These are phyloP conservation scores for Fusarium sp. DNA, from an alignment of 2,329 filamentous ascomycete genomes.

Conservation along the genomic window DNA sequence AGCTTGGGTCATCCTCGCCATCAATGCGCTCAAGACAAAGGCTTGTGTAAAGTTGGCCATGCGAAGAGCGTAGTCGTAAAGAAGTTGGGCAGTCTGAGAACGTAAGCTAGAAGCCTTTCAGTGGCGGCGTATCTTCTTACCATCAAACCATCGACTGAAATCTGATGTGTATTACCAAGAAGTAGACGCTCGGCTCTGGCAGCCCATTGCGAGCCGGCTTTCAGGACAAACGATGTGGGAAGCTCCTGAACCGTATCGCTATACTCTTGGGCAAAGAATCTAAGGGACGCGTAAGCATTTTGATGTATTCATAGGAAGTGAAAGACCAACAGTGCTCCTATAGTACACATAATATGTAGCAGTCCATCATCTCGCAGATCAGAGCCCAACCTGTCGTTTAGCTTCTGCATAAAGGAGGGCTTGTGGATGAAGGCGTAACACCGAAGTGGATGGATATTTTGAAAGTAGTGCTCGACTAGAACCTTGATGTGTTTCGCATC, in stretches of 20 bases:
- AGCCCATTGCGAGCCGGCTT: conserved; percentile 28
- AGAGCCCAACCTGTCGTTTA: conserved; percentile 25
- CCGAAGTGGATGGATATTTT: conserved; percentile 41
- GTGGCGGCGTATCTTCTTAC: background rate
- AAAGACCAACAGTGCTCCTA: conserved; percentile 31
- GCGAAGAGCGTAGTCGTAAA: conserved; percentile 31
- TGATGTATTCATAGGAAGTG: background rate
- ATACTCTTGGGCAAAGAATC: conserved; percentile 28
- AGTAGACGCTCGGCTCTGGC: conserved; percentile 19
- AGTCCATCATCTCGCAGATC: conserved; percentile 29
- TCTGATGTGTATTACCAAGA: conserved; percentile 11
- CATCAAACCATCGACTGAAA: conserved; percentile 29
- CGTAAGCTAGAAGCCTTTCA: background rate
- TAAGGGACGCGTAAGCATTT: background rate
- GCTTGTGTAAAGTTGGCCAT: conserved; percentile 33
- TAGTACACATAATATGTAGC: conserved; percentile 35
- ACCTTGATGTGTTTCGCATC: conserved; percentile 15
- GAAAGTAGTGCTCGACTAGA: conserved; percentile 35
- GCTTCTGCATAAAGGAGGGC: conserved; percentile 34
- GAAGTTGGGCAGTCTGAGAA: conserved; percentile 23
- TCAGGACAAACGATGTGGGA: background rate
- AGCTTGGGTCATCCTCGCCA: conserved; percentile 29
- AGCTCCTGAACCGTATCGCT: conserved; percentile 9
- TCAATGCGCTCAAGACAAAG: conserved; percentile 30
- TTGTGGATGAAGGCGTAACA: conserved; percentile 41